Percentiles rank a stretch among this genome's conserved stretches.
Evolutionary conservation across 345 rosid species (phyloP).

Genomic region (Lumnitzera racemosa): DNA sequence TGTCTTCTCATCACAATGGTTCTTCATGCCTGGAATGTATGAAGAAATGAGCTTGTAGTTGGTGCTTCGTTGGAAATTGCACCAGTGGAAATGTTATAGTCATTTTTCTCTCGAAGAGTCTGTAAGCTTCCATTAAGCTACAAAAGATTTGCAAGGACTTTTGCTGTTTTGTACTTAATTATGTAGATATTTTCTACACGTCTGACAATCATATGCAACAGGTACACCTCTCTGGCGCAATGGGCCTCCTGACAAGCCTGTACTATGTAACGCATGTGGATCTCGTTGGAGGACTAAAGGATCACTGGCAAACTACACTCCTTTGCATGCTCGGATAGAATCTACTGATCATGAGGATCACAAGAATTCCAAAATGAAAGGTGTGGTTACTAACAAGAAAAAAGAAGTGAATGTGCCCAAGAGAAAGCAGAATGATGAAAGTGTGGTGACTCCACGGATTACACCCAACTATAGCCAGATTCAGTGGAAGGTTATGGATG

Average conservation of each 20-base stretch:
- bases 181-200: background rate
- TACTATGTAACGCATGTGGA: slow-evolving; percentile 98
- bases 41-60: no score
- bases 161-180: no score
- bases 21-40: no score
- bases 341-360: slow-evolving; percentile 53
- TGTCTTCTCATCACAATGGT: no score
- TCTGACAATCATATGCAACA: slow-evolving; percentile 16
- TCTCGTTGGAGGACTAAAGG: slow-evolving; percentile 94
- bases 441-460: slow-evolving; percentile 28
- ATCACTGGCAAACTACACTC: slow-evolving; percentile 75
- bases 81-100: no score
- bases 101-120: no score
- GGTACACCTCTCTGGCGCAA: slow-evolving; percentile 98
- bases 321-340: slow-evolving; percentile 71
- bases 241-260: slow-evolving; percentile 98
- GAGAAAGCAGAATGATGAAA: slow-evolving; percentile 60
- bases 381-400: slow-evolving; percentile 44
- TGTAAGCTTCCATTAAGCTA: no score
- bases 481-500: slow-evolving; percentile 48
- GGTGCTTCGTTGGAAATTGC: no score
- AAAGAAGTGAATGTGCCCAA: slow-evolving; percentile 63
- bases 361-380: slow-evolving; percentile 49
- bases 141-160: no score
- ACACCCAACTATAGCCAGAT: slow-evolving; percentile 39